A percentile compares a stretch with the other conserved stretches of the same genome.
Evolutionary conservation across 495 filamentous ascomycete species (phyloP).

Genomic region (Tuber brumale): DNA sequence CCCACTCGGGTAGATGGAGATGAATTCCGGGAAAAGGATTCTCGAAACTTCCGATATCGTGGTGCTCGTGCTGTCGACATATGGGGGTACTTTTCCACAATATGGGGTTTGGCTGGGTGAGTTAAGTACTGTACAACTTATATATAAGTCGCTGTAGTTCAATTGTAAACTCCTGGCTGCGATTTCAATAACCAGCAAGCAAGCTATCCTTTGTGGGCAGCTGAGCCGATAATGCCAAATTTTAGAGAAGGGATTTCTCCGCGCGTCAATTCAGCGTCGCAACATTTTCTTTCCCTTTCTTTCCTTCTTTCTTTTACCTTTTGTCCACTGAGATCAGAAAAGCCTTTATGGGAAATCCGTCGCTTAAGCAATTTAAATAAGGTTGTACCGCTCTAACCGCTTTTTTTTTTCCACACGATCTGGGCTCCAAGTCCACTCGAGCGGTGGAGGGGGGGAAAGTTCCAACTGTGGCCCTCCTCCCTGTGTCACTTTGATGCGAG

Average conservation of each 20-base stretch:
- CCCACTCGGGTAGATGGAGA: not conserved
- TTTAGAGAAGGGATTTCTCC: not conserved
- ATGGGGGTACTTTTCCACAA: not conserved
- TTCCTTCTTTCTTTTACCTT: not conserved
- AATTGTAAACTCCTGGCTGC: not conserved
- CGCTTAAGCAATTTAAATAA: conserved; percentile 4
- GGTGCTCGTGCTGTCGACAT: not conserved
- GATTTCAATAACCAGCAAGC: not conserved
- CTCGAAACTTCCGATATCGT: not conserved
- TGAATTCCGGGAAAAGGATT: not conserved
- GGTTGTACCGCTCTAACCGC: not conserved
- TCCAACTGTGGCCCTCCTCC: not conserved
- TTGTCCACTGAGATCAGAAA: not conserved
- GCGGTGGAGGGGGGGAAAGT: not conserved
- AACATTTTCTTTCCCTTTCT: not conserved
- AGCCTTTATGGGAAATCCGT: not conserved
- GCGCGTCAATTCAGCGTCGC: too few species aligned
- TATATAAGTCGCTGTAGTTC: not conserved
- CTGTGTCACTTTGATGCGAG: not conserved
- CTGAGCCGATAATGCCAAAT: not conserved
- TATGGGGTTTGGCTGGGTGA: not conserved
- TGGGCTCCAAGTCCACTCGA: not conserved
- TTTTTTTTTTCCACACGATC: not conserved
- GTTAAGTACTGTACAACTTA: not conserved
- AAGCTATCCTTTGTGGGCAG: not conserved